A percentile compares a stretch with the other conserved stretches of the same genome.
These are phyloP conservation scores for Plectosphaerella plurivora DNA, from an alignment of 2,329 filamentous ascomycete species.

Conservation along the genomic window DNA sequence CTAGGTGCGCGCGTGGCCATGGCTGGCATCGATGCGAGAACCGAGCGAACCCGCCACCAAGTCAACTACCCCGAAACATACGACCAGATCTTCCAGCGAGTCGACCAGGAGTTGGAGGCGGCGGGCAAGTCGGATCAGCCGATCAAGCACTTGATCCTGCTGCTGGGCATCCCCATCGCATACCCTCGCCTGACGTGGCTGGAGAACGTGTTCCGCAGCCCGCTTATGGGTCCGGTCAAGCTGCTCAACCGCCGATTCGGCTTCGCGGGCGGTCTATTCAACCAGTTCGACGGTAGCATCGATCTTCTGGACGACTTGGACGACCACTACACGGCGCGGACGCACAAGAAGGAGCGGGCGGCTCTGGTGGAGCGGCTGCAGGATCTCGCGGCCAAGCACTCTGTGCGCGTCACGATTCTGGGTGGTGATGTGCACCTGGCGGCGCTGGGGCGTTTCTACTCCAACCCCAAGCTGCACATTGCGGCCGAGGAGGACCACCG, in stretches of 20 bases:
- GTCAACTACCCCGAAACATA: constrained; percentile 94
- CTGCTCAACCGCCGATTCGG: constrained; percentile 89
- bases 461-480: constrained; percentile 74
- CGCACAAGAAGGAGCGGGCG: constrained; percentile 85
- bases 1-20: constrained; percentile 81
- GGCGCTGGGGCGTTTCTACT: constrained; percentile 91
- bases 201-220: constrained; percentile 85
- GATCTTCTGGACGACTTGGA: constrained; percentile 91
- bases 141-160: constrained; percentile 81
- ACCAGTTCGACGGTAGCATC: constrained; percentile 88
- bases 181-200: constrained; percentile 94
- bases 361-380: constrained; percentile 78
- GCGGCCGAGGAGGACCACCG: constrained; percentile 79
- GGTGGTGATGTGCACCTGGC: constrained; percentile 92
- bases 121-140: constrained; percentile 65
- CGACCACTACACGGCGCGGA: constrained; percentile 90
- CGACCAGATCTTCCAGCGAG: constrained; percentile 72
- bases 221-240: constrained; percentile 82
- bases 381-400: constrained; percentile 77
- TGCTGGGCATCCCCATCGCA: constrained; percentile 83
- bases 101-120: constrained; percentile 67
- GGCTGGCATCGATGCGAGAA: constrained; percentile 86
- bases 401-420: constrained; percentile 84
- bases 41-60: constrained; percentile 89
- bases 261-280: constrained; percentile 80